Percentiles rank a stretch among this genome's conserved stretches.
Evolutionary conservation across 2,329 filamentous ascomycete species (phyloP).

Genomic region (Neopestalotiopsis rosae): DNA sequence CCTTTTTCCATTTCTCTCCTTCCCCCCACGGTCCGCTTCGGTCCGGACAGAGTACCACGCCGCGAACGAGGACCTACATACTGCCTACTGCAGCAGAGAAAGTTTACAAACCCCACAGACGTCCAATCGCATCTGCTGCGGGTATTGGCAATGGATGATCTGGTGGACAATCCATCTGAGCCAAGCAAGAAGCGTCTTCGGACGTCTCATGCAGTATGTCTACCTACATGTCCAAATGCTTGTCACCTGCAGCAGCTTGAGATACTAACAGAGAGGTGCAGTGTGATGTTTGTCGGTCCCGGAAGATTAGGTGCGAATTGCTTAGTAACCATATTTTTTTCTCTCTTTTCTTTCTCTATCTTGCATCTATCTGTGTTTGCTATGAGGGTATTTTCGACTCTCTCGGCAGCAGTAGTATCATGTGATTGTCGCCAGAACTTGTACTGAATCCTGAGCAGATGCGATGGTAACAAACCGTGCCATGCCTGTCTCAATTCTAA

Average conservation of each 20-base stretch:
- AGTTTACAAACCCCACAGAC: neutral
- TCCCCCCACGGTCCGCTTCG: slow-evolving; percentile 20
- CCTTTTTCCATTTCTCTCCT: neutral
- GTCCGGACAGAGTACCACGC: slow-evolving; percentile 10
- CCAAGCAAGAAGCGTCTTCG: slow-evolving; percentile 45
- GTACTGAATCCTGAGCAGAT: slow-evolving; percentile 39
- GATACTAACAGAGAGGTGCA: slow-evolving; percentile 25
- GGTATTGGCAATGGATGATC: slow-evolving; percentile 8
- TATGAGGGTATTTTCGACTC: neutral
- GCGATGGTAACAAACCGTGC: slow-evolving; percentile 53
- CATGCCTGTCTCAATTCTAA: slow-evolving; percentile 41
- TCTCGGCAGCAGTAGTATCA: neutral
- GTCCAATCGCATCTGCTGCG: neutral
- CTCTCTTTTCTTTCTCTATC: too few relatives aligned
- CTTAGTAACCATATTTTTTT: neutral
- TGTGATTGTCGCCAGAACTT: neutral
- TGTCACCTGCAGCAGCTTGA: slow-evolving; percentile 16
- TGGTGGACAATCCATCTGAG: slow-evolving; percentile 26
- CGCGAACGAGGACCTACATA: too few relatives aligned
- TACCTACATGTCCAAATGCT: neutral
- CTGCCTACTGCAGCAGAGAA: neutral
- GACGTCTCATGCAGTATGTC: slow-evolving; percentile 47
- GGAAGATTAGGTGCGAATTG: slow-evolving; percentile 49
- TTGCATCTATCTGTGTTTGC: neutral
- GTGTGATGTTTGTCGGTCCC: slow-evolving; percentile 53